Percentiles rank a stretch among this genome's conserved stretches.
phyloP scores from a whole-genome alignment of 2,329 filamentous ascomycete genomes.

The Plenodomus lindquistii region DNA sequence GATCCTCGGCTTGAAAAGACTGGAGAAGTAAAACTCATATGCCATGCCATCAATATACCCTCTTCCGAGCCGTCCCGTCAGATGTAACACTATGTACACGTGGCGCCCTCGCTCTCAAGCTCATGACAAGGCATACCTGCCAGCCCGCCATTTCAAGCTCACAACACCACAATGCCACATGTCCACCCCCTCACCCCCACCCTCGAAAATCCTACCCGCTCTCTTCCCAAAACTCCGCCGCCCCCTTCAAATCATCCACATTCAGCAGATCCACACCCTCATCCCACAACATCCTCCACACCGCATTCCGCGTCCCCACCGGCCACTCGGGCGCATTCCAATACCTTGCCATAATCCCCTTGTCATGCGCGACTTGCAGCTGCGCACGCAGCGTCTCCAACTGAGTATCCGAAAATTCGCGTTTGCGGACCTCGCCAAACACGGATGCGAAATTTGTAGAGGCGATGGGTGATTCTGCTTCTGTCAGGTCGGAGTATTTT shows the following conservation, averaged over 20 bases:
- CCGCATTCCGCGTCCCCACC: slow-evolving; percentile 54
- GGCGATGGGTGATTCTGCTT: slow-evolving; percentile 57
- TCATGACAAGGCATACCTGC: too few species aligned
- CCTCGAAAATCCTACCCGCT: slow-evolving; percentile 26
- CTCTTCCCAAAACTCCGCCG: slow-evolving; percentile 48
- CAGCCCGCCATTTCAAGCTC: too few species aligned
- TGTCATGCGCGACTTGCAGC: slow-evolving; percentile 57
- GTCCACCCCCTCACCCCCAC: too few species aligned
- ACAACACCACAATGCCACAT: background rate
- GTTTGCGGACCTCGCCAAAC: slow-evolving; percentile 45
- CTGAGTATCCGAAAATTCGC: slow-evolving; percentile 53
- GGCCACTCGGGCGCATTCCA: slow-evolving; percentile 64
- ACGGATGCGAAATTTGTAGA: slow-evolving; percentile 54
- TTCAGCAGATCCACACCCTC: slow-evolving; percentile 66
- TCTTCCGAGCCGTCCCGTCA: too few species aligned
- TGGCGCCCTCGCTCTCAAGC: too few species aligned
- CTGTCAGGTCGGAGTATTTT: slow-evolving; percentile 51
- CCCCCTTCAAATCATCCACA: slow-evolving; percentile 63
- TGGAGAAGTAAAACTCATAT: too few species aligned
- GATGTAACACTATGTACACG: too few species aligned
- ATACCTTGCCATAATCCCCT: slow-evolving; percentile 63
- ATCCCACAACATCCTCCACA: slow-evolving; percentile 60
- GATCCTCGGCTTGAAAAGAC: too few species aligned
- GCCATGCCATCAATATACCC: too few species aligned
- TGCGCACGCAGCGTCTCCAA: slow-evolving; percentile 56